Evolutionary conservation across 495 filamentous ascomycete genomes (phyloP).

Genomic region (Echria macrotheca): DNA sequence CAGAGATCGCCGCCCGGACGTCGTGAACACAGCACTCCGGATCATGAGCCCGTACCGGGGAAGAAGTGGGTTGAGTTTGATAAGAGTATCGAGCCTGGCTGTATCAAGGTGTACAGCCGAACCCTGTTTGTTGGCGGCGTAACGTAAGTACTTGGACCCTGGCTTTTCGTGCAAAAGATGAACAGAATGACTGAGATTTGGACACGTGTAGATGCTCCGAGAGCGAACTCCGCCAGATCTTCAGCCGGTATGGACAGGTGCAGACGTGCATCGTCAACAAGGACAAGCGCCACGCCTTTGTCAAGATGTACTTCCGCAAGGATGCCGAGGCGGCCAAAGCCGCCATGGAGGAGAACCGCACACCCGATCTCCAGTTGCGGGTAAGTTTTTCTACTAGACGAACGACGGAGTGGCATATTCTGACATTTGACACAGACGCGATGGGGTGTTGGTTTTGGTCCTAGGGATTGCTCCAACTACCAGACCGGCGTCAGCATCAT

Average conservation of each 20-base stretch:
- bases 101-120: conserved; percentile 89
- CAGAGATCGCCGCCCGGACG: conserved; percentile 72
- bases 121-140: conserved; percentile 97
- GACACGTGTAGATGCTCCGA: conserved; percentile 59
- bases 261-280: conserved; percentile 97
- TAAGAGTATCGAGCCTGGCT: conserved; percentile 59
- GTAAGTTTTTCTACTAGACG: conserved; percentile 46
- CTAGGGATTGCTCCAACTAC: conserved; percentile 96
- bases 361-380: conserved; percentile 67
- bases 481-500: conserved; percentile 88
- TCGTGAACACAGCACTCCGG: conserved; percentile 56
- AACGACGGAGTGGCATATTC: conserved; percentile 1
- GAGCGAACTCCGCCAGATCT: conserved; percentile 69
- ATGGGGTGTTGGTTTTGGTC: conserved; percentile 97
- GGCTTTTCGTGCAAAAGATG: conserved; percentile 9
- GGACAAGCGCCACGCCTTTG: conserved; percentile 96
- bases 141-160: conserved; percentile 55
- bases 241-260: conserved; percentile 74
- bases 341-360: conserved; percentile 80
- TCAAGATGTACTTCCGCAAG: conserved; percentile 89
- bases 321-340: conserved; percentile 80
- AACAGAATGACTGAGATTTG: conserved; percentile 12
- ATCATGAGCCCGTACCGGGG: conserved; percentile 23
- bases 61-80: conserved; percentile 83
- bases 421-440: conserved; percentile 57